Percentiles rank a stretch among this genome's conserved stretches.
phyloP scores from a whole-genome alignment of 352 stramenopile species.

The Globisporangium recalcitrans region DNA sequence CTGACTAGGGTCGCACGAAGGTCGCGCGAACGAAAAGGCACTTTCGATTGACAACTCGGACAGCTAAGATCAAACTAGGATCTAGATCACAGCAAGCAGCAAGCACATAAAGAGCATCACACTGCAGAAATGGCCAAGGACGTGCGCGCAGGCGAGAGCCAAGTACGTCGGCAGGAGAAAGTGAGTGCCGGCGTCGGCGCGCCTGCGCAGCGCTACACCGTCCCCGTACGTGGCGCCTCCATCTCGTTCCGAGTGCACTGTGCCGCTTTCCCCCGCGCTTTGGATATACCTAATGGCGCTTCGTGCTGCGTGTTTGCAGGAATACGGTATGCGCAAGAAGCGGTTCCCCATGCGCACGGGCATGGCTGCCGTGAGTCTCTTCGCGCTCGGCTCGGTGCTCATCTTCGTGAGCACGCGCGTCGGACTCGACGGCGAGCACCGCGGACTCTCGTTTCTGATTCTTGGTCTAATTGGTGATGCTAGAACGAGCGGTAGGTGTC shows the following conservation, averaged over 20 bases:
- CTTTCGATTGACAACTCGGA: neutral
- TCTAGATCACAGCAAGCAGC: neutral
- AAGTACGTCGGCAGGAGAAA: conserved; percentile 31
- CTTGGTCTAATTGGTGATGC: conserved; percentile 67
- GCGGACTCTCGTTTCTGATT: conserved; percentile 71
- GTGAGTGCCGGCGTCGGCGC: conserved; percentile 15
- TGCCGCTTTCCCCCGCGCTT: too few species aligned
- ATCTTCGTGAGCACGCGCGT: conserved; percentile 76
- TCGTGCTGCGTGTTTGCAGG: conserved; percentile 13
- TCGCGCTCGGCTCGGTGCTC: conserved; percentile 61
- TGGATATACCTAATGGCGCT: neutral
- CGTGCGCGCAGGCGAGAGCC: too few species aligned
- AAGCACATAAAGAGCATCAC: neutral
- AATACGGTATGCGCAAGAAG: conserved; percentile 37
- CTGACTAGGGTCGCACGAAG: conserved; percentile 21
- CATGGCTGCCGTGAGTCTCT: conserved; percentile 63
- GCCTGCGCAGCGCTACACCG: conserved; percentile 13
- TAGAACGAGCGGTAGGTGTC: too few species aligned
- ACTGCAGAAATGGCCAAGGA: conserved; percentile 48
- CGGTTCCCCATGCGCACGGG: conserved; percentile 72
- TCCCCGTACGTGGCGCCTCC: conserved; percentile 17
- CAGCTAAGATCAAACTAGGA: neutral
- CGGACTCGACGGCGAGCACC: conserved; percentile 66
- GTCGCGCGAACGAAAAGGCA: conserved; percentile 24
- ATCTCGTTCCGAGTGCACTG: neutral